A percentile compares a stretch with the other conserved stretches of the same genome.
phyloP scores from a whole-genome alignment of 1,139 yeast genomes.

The Nematodospora anomalae region DNA sequence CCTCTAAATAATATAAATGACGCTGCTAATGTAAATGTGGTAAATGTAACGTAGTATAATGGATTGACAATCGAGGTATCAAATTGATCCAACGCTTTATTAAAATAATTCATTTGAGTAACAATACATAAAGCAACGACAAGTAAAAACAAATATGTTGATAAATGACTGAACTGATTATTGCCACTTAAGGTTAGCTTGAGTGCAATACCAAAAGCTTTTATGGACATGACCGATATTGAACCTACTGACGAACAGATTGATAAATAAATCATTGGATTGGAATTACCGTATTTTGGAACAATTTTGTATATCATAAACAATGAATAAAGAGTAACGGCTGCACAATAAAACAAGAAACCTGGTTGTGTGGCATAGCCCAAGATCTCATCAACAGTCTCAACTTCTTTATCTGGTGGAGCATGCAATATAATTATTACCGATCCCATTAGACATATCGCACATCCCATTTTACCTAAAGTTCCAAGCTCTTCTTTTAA shows the following conservation, averaged over 20 bases:
- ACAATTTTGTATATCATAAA: constrained; percentile 84
- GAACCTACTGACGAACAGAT: constrained; percentile 92
- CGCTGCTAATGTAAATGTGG: constrained; percentile 84
- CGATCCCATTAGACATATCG: constrained; percentile 84
- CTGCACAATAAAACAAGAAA: constrained; percentile 63
- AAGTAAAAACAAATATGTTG: constrained; percentile 77
- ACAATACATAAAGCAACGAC: constrained; percentile 81
- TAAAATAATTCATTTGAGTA: constrained; percentile 92
- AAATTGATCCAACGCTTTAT: constrained; percentile 89
- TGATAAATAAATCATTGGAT: constrained; percentile 88
- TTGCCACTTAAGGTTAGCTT: constrained; percentile 85
- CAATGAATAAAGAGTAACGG: constrained; percentile 64
- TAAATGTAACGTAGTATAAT: constrained; percentile 84
- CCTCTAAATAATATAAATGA: constrained; percentile 86
- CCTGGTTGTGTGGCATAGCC: constrained; percentile 80
- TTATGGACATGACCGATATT: constrained; percentile 87
- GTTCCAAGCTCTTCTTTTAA: constrained; percentile 85
- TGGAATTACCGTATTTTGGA: constrained; percentile 75
- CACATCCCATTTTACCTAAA: constrained; percentile 93
- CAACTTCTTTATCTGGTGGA: constrained; percentile 87
- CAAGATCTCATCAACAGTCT: constrained; percentile 85
- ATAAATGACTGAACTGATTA: constrained; percentile 82
- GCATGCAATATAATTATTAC: constrained; percentile 91
- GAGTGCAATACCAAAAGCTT: constrained; percentile 91
- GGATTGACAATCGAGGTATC: constrained; percentile 94